Percentiles rank a stretch among this genome's conserved stretches.
phyloP scores from a whole-genome alignment of 2,329 filamentous ascomycete species.

The Fusarium sp. region DNA sequence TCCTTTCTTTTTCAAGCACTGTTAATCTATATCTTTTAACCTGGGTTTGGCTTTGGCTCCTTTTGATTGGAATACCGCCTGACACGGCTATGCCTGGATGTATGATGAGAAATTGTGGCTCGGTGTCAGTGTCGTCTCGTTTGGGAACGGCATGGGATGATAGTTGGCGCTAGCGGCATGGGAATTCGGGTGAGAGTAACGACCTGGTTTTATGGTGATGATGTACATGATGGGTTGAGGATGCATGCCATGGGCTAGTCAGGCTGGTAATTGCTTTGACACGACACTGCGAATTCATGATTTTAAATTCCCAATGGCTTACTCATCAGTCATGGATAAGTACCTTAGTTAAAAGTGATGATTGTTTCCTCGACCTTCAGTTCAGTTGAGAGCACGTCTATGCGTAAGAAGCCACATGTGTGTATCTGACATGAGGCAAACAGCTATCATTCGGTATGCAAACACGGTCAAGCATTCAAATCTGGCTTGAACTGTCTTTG shows the following conservation, averaged over 20 bases:
- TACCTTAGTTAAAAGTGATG: neutral
- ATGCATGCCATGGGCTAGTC: constrained; percentile 9
- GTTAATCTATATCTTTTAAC: constrained; percentile 14
- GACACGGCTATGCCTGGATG: constrained; percentile 11
- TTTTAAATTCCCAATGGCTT: constrained; percentile 8
- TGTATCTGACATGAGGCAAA: neutral
- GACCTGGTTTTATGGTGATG: constrained; percentile 16
- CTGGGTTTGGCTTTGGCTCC: neutral
- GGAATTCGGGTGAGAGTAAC: constrained; percentile 11
- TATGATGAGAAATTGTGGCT: constrained; percentile 10
- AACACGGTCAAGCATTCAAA: neutral
- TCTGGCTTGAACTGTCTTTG: neutral
- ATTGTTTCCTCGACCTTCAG: neutral
- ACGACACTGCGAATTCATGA: constrained; percentile 30
- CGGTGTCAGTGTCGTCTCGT: constrained; percentile 1
- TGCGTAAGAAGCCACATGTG: neutral
- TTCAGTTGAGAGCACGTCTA: neutral
- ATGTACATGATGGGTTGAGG: constrained; percentile 18
- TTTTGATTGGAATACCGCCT: constrained; percentile 19
- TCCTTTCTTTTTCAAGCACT: neutral
- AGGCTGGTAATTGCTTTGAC: constrained; percentile 35
- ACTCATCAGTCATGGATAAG: neutral
- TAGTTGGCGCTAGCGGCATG: neutral
- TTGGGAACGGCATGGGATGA: constrained; percentile 9
- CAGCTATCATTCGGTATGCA: neutral